phyloP scores from a whole-genome alignment of 2,329 filamentous ascomycete species.

The Hypoxylon sp. region DNA sequence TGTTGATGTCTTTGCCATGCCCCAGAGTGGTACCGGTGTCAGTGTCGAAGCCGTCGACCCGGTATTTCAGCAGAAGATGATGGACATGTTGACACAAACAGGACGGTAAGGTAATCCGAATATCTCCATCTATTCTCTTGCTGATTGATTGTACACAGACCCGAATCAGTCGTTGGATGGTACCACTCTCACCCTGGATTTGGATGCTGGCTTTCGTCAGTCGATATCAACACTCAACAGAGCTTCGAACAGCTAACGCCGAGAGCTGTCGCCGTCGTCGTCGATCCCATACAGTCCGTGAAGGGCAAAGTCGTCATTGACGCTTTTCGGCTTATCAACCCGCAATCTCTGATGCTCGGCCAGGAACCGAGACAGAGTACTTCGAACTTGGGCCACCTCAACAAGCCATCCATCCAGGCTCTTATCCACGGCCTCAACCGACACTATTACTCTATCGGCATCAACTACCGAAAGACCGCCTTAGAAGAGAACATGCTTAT shows the following conservation, averaged over 20 bases:
- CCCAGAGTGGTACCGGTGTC: slow-evolving; percentile 97
- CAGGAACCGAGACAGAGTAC: slow-evolving; percentile 98
- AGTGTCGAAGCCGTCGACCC: slow-evolving; percentile 98
- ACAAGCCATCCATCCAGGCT: slow-evolving; percentile 99
- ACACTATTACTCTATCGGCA: slow-evolving; percentile 99
- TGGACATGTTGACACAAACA: slow-evolving; percentile 99
- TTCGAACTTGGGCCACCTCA: slow-evolving; percentile 96
- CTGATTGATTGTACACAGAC: slow-evolving; percentile 66
- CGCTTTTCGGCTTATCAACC: slow-evolving; percentile 98
- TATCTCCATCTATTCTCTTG: slow-evolving; percentile 13
- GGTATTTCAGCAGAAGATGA: slow-evolving; percentile 99
- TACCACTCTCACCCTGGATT: slow-evolving; percentile 99
- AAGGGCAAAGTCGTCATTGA: slow-evolving; percentile 99
- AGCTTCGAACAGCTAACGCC: slow-evolving; percentile 99
- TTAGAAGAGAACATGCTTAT: slow-evolving; percentile 99
- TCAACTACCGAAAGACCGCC: slow-evolving; percentile 97
- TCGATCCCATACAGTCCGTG: slow-evolving; percentile 98
- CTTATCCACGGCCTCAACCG: slow-evolving; percentile 98
- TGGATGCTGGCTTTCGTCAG: slow-evolving; percentile 98
- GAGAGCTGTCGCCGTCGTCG: slow-evolving; percentile 95
- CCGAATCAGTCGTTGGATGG: slow-evolving; percentile 98
- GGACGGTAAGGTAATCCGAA: slow-evolving; percentile 76
- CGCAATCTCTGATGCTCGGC: slow-evolving; percentile 96
- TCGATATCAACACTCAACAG: slow-evolving; percentile 99
- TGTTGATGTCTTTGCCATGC: slow-evolving; percentile 99